Evolutionary conservation across 148 eudicot genomes (phyloP).

Genomic region (Spergularia bocconei): DNA sequence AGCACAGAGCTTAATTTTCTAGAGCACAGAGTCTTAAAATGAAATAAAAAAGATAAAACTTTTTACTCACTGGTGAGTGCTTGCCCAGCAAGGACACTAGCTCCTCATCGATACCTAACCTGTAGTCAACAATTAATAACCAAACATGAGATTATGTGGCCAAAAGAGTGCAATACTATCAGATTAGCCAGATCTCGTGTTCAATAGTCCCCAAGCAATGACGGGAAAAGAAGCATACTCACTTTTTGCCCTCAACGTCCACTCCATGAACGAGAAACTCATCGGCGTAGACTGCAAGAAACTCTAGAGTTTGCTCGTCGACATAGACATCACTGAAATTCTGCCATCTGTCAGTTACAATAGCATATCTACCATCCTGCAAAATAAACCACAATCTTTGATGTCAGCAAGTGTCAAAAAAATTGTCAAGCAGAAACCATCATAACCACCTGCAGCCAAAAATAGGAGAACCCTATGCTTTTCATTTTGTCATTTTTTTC

Average conservation of each 20-base stretch:
- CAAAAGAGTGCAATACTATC: neutral
- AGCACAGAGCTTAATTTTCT: neutral
- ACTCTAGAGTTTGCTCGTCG: conserved; percentile 58
- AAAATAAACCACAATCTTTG: conserved; percentile 17
- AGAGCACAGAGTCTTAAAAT: neutral
- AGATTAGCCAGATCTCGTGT: conserved; percentile 4
- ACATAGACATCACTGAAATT: conserved; percentile 83
- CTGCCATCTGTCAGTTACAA: conserved; percentile 99
- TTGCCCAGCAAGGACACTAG: conserved; percentile 79
- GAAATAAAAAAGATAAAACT: neutral
- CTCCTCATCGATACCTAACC: conserved; percentile 98
- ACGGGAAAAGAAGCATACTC: conserved; percentile 26
- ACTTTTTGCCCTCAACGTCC: conserved; percentile 99
- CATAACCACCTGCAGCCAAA: neutral
- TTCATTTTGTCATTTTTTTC: neutral
- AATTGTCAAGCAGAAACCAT: neutral
- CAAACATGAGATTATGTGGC: conserved; percentile 2
- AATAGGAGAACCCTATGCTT: no score
- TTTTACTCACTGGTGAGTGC: conserved; percentile 65
- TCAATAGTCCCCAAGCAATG: neutral
- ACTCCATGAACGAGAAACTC: conserved; percentile 99
- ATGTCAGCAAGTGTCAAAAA: neutral
- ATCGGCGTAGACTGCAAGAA: conserved; percentile 81
- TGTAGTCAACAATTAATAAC: conserved; percentile 31
- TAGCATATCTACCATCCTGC: conserved; percentile 82